phyloP scores from a whole-genome alignment of 2,329 filamentous ascomycete species.

The Sphaerulina populicola region DNA sequence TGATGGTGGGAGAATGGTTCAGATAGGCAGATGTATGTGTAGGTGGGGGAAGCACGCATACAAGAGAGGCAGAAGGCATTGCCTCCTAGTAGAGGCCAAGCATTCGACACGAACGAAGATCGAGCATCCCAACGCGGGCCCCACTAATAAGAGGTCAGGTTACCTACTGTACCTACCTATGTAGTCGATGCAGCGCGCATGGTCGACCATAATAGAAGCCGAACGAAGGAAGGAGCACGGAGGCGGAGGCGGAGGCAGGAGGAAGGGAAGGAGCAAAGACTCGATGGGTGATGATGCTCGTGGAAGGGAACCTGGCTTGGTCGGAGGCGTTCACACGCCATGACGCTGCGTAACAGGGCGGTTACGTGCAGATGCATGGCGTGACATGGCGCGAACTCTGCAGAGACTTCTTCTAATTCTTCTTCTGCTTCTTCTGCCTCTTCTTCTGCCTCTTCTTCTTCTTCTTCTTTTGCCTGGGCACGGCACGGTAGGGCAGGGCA shows the following conservation, averaged over 20 bases:
- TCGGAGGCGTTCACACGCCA: conserved; percentile 13
- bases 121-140: conserved; percentile 14
- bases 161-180: no score
- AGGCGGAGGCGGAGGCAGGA: no score
- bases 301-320: conserved; percentile 6
- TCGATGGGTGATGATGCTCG: no score
- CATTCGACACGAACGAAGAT: conserved; percentile 11
- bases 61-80: conserved; percentile 4
- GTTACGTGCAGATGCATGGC: conserved; percentile 17
- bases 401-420: conserved; percentile 16
- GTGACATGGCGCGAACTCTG: conserved; percentile 12
- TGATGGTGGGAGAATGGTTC: not conserved
- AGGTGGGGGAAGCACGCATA: conserved; percentile 8
- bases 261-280: no score
- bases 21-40: not conserved
- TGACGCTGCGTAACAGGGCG: conserved; percentile 17
- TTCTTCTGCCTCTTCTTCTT: no score
- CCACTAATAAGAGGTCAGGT: conserved; percentile 1
- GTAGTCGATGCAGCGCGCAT: conserved; percentile 1
- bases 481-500: not conserved
- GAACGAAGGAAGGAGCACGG: not conserved
- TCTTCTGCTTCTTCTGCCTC: not conserved
- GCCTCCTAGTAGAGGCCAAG: not conserved
- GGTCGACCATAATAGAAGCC: conserved; percentile 10
- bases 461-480: no score